phyloP scores from a whole-genome alignment of 208 protist species.

The Crithidia bombi region DNA sequence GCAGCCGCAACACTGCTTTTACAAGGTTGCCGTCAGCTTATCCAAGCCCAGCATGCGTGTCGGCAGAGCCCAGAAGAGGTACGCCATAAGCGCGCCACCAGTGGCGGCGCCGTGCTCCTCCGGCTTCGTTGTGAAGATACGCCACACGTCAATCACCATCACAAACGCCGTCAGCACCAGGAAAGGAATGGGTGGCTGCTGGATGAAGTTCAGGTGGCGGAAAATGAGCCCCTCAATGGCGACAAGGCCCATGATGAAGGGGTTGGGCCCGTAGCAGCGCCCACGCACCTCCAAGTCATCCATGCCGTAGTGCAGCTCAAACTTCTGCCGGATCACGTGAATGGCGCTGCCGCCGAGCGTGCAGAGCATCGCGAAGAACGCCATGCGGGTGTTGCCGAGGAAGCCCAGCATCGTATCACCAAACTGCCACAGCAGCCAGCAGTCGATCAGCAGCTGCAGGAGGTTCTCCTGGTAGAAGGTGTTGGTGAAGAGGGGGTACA shows the following conservation, averaged over 20 bases:
- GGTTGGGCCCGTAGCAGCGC: constrained; percentile 85
- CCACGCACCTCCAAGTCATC: constrained; percentile 87
- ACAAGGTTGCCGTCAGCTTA: constrained; percentile 83
- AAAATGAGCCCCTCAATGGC: constrained; percentile 88
- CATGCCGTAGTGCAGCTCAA: constrained; percentile 85
- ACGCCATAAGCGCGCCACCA: constrained; percentile 85
- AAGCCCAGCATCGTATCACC: constrained; percentile 88
- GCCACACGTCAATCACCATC: constrained; percentile 91
- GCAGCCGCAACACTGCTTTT: too few relatives aligned
- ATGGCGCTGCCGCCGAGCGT: constrained; percentile 77
- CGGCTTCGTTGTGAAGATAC: constrained; percentile 82
- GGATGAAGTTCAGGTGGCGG: constrained; percentile 90
- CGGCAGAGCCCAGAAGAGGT: constrained; percentile 87
- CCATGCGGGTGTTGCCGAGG: constrained; percentile 81
- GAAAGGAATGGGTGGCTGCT: constrained; percentile 90
- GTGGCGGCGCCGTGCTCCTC: constrained; percentile 87
- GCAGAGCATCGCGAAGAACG: constrained; percentile 74
- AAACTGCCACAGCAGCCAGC: constrained; percentile 86
- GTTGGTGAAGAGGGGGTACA: constrained; percentile 90
- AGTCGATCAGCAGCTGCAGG: constrained; percentile 88
- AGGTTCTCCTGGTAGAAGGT: constrained; percentile 88
- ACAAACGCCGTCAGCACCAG: constrained; percentile 88
- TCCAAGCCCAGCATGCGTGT: constrained; percentile 85
- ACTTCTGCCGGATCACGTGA: constrained; percentile 82
- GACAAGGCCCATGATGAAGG: constrained; percentile 89